phyloP scores from a whole-genome alignment of 139 green algal species.

The Chlorella sp. region DNA sequence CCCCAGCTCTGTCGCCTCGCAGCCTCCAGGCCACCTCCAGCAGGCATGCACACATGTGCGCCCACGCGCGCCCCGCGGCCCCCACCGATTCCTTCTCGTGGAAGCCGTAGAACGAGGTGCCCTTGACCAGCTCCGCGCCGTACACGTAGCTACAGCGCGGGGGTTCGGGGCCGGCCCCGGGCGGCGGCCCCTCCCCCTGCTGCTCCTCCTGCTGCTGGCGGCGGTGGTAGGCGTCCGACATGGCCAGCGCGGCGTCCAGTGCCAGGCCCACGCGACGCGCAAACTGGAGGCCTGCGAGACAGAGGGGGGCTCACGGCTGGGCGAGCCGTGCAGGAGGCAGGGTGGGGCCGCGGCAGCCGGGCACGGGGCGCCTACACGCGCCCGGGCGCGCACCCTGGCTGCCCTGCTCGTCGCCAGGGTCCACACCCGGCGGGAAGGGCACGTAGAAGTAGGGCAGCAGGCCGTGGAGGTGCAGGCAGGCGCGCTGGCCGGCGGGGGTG shows the following conservation, averaged over 20 bases:
- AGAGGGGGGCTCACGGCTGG: too few species aligned
- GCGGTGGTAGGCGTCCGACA: not conserved
- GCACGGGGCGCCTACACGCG: too few species aligned
- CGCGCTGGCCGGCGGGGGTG: slow-evolving; percentile 84
- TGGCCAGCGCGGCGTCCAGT: not conserved
- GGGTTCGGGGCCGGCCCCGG: not conserved
- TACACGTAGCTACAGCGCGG: too few species aligned
- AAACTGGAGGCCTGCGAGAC: slow-evolving; percentile 11
- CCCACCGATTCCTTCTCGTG: too few species aligned
- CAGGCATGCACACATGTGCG: too few species aligned
- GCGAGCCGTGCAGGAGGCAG: too few species aligned
- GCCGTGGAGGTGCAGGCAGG: slow-evolving; percentile 92
- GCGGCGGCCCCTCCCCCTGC: not conserved
- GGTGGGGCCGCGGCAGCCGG: too few species aligned
- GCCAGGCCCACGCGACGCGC: slow-evolving; percentile 17
- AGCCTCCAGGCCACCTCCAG: too few species aligned
- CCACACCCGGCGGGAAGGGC: slow-evolving; percentile 66
- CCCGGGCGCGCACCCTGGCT: not conserved
- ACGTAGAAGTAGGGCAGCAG: slow-evolving; percentile 94
- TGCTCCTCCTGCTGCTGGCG: slow-evolving; percentile 26
- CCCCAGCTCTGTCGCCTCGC: too few species aligned
- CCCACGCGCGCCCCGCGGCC: too few species aligned
- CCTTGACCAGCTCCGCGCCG: slow-evolving; percentile 75
- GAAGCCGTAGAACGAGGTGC: slow-evolving; percentile 88
- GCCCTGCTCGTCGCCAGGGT: not conserved